Base-by-base conservation (phyloP, 2,329 filamentous ascomycete genomes). In the Cladophialophora bantiana region DNA sequence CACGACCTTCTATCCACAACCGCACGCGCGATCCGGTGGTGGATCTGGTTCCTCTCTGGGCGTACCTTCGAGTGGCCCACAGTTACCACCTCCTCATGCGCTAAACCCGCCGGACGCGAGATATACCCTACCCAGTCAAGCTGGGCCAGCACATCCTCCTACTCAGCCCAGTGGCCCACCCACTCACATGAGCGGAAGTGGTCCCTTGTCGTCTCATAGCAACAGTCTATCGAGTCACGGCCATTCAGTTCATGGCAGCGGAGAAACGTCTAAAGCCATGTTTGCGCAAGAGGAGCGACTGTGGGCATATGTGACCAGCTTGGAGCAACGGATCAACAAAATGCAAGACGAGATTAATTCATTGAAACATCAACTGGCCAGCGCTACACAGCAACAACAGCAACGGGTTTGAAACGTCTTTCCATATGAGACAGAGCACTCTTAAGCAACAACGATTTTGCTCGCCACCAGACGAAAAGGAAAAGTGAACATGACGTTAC, bases 71-170 rank as follows among this genome's bases (percentile, higher is more conserved):
- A 74, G 75, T 34, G 77, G 75, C 4, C 80, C 80, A 50, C 81
- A 82, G 64, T 73, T 82, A 7, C 81, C 81, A 40, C 80, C 78
- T 6, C 77, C 80, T 26, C 79, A 79, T 53, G 78, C 77, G 20
- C 72, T 83, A 67, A 79, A 72, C 56, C 77, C 80, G 9, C 76
- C 80, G 2, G 81, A 83, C 69, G 69, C 78, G 56, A 79, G 81
- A 40, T 82, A 77, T 67, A 76, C 78, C n/a, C 71, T 82, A 48
- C 79, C 80, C 53, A 75, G 74, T 45, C 78, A 79, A 73, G 73
- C 72, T 40, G 68, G 66, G 12, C 70, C 78, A 2, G 76, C 75
- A 20, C 76, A 76, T 59, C 72, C 75, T n/a, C 75, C 77, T 26
- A 69, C 75, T 7, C 73, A 74, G 59, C 69, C 77, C 13, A 71